Evolutionary conservation across 768 basidiomycete species (phyloP).

Genomic region (Termitomyces sp.): DNA sequence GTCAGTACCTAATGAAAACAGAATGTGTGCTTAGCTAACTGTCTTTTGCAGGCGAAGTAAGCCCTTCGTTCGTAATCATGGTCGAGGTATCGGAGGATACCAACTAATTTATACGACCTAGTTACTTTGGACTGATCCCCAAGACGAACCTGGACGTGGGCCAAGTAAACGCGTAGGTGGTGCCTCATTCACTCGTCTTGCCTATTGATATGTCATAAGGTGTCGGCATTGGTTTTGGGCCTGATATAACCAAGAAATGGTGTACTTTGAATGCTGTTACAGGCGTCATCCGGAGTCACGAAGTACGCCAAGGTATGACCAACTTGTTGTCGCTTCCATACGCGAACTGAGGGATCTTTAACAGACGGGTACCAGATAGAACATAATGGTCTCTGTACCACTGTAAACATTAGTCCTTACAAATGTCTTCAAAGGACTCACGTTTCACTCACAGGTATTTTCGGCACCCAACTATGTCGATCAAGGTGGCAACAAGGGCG

Average conservation of each 20-base stretch:
- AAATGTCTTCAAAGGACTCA: conserved; percentile 9
- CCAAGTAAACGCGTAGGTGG: conserved; percentile 86
- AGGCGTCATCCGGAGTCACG: conserved; percentile 91
- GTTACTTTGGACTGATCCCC: conserved; percentile 97
- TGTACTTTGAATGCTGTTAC: conserved; percentile 83
- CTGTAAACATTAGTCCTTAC: conserved; percentile 41
- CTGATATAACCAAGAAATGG: conserved; percentile 89
- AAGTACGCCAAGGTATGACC: conserved; percentile 81
- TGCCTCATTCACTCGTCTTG: conserved; percentile 2
- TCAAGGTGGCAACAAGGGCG: conserved; percentile 87
- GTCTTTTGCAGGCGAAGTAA: conserved; percentile 55
- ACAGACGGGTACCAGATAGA: conserved; percentile 92
- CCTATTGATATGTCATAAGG: conserved; percentile 46
- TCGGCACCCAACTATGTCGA: conserved; percentile 96
- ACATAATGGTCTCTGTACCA: conserved; percentile 91
- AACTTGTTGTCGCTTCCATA: neutral
- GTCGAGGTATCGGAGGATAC: neutral
- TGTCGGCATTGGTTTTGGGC: conserved; percentile 94
- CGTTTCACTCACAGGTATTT: conserved; percentile 54
- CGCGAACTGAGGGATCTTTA: conserved; percentile 1
- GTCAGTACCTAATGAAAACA: conserved; percentile 39
- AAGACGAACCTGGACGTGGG: conserved; percentile 81
- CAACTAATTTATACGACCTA: conserved; percentile 23
- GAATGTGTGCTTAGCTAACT: conserved; percentile 3
- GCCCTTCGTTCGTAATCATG: conserved; percentile 1